A percentile compares a stretch with the other conserved stretches of the same genome.
phyloP scores from a whole-genome alignment of 192 early-diverging fungal species.

The Coemansia sp. region DNA sequence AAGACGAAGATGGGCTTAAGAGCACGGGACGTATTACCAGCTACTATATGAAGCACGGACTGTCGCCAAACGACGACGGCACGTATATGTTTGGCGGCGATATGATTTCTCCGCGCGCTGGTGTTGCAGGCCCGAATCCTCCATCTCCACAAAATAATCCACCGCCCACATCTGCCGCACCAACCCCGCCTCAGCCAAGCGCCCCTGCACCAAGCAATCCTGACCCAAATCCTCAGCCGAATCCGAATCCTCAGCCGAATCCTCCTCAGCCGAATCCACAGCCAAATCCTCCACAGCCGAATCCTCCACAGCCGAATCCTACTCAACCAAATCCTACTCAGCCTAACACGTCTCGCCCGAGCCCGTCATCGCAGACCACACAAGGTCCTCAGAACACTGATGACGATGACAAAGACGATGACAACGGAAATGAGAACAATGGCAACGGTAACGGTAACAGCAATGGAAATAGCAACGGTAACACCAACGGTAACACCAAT shows the following conservation, averaged over 20 bases:
- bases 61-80: conserved; percentile 2
- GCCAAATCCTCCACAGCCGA: background rate
- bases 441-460: too few species aligned
- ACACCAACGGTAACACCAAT: background rate
- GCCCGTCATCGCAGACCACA: background rate
- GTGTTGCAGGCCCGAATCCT: background rate
- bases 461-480: background rate
- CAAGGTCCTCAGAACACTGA: background rate
- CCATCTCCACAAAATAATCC: background rate
- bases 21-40: conserved; percentile 1
- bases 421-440: background rate
- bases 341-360: background rate
- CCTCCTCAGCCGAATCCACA: background rate
- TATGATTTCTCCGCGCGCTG: background rate
- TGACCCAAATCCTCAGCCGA: background rate
- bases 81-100: conserved; percentile 27
- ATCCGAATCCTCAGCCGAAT: background rate
- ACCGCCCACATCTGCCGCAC: background rate
- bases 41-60: conserved; percentile 5
- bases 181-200: background rate
- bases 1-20: conserved; percentile 9
- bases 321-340: background rate
- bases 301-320: background rate
- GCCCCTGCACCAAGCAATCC: background rate
- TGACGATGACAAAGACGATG: background rate